phyloP scores from a whole-genome alignment of 139 green algal species.

The Haematococcus sp. region DNA sequence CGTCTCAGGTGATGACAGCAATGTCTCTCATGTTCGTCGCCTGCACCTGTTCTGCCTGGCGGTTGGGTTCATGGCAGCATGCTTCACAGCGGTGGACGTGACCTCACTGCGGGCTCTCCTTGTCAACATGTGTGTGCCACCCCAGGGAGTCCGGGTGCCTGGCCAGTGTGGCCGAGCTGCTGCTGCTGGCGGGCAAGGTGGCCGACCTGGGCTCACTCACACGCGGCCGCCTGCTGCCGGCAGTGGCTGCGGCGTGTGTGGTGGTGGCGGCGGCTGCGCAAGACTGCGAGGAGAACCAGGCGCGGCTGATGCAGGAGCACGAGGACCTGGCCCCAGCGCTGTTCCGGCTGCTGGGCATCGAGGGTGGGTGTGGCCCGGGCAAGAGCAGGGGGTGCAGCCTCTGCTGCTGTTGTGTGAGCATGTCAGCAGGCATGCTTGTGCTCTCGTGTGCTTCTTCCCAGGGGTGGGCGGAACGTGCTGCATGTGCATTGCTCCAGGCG shows the following conservation, averaged over 20 bases:
- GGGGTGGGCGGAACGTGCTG: too few species aligned
- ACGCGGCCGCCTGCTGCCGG: slow-evolving; percentile 14
- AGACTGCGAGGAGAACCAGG: slow-evolving; percentile 38
- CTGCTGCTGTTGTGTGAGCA: background rate
- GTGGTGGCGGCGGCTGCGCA: slow-evolving; percentile 15
- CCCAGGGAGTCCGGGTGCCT: slow-evolving; percentile 36
- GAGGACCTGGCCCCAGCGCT: slow-evolving; percentile 32
- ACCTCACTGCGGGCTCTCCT: too few species aligned
- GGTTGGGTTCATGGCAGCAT: too few species aligned
- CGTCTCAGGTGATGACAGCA: too few species aligned
- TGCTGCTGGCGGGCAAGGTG: slow-evolving; percentile 25
- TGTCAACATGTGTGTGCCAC: background rate
- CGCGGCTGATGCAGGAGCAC: slow-evolving; percentile 17
- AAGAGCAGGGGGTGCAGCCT: background rate
- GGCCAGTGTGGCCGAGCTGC: slow-evolving; percentile 23
- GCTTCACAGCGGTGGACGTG: too few species aligned
- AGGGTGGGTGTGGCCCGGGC: slow-evolving; percentile 9
- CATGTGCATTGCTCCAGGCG: too few species aligned
- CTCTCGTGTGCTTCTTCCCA: too few species aligned
- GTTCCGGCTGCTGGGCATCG: slow-evolving; percentile 33
- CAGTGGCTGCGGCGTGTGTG: slow-evolving; percentile 24
- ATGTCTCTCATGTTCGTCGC: too few species aligned
- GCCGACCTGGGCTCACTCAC: slow-evolving; percentile 2
- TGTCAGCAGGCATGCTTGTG: background rate
- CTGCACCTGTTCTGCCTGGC: too few species aligned